phyloP scores from a whole-genome alignment of 768 basidiomycete genomes.

The Lactarius sp. region DNA sequence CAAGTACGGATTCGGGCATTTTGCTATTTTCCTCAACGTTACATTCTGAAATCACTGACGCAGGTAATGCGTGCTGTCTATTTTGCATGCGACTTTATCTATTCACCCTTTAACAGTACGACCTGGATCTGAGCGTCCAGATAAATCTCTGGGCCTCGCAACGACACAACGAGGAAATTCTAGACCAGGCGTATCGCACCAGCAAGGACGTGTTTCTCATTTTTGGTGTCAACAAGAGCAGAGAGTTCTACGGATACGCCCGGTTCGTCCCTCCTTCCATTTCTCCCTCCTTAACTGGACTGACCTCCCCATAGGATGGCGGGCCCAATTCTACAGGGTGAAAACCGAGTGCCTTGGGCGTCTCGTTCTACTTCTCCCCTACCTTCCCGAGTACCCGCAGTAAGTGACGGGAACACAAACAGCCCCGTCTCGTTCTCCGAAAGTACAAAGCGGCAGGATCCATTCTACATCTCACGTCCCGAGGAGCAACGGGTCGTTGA shows the following conservation, averaged over 20 bases:
- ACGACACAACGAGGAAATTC: slow-evolving; percentile 82
- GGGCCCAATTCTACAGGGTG: slow-evolving; percentile 52
- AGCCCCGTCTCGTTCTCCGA: slow-evolving; percentile 9
- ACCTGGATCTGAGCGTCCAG: slow-evolving; percentile 74
- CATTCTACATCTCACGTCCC: slow-evolving; percentile 34
- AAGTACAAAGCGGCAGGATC: not conserved
- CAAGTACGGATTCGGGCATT: slow-evolving; percentile 82
- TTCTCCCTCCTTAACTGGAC: not conserved
- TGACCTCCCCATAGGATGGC: slow-evolving; percentile 19
- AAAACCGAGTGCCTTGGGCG: slow-evolving; percentile 46
- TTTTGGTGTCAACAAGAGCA: slow-evolving; percentile 92
- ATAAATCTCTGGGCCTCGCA: slow-evolving; percentile 92
- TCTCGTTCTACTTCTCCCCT: slow-evolving; percentile 15
- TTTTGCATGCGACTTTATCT: not conserved
- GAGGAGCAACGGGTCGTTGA: slow-evolving; percentile 39
- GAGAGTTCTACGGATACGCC: slow-evolving; percentile 93
- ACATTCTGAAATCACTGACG: slow-evolving; percentile 83
- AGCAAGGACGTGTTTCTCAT: slow-evolving; percentile 83
- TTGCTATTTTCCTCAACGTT: slow-evolving; percentile 84
- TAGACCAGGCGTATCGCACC: slow-evolving; percentile 92
- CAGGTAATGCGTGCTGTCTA: slow-evolving; percentile 45
- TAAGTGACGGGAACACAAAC: not conserved
- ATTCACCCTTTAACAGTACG: slow-evolving; percentile 43
- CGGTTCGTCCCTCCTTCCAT: slow-evolving; percentile 39
- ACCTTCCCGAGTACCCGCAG: not conserved